Base-by-base conservation (phyloP, 768 basidiomycete genomes). In the Phanerodontia chrysosporium region DNA sequence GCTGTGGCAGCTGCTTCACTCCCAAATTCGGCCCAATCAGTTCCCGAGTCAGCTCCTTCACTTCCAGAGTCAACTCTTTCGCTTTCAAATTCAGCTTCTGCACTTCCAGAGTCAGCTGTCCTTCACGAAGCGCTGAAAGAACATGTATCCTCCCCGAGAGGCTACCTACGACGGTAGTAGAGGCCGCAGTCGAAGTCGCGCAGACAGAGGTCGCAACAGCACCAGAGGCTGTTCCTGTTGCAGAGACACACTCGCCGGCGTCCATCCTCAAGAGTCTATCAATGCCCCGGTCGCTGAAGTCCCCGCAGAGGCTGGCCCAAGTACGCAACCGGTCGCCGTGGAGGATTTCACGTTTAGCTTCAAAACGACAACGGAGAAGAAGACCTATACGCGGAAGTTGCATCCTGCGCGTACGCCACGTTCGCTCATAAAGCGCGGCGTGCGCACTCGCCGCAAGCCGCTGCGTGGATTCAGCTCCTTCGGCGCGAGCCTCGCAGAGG, bases 401-500 rank as follows among this genome's bases (percentile, higher is more conserved):
- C 66, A 65, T 10, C 73, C 75, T 1, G 67, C 57, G 14, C 63
- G 63, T 30, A 67, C 67, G 10, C 69, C 71, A 1, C 67, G 72
- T 27, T 65, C 70, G n/a, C 62, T 72, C 13, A 58, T 69, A 53
- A 64, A 62, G 57, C 64, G 58, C 13, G 56, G 55, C 4, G 52
- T 58, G 36, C 59, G 58, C 32, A 39, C 66, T n/a, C 65, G 69
- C 3, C 67, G 70, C 12, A 72, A 62, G 22, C 48, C 61, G 1
- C 35, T 69, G 28, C 59, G 65, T 25, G 48, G 56, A 24, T 84
- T 85, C 53, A 76, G 79, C 0, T 73, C 78, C 4, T 80, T 82
- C 53, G 78, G 85, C 0, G 85, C 82, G 16, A 79, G 80, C 63
- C 66, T 80, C 60, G 78, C 80, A 12, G 87, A 89, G 67, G 80